Evolutionary conservation across 352 stramenopile genomes (phyloP).

Genomic region (Phytophthora idaei): DNA sequence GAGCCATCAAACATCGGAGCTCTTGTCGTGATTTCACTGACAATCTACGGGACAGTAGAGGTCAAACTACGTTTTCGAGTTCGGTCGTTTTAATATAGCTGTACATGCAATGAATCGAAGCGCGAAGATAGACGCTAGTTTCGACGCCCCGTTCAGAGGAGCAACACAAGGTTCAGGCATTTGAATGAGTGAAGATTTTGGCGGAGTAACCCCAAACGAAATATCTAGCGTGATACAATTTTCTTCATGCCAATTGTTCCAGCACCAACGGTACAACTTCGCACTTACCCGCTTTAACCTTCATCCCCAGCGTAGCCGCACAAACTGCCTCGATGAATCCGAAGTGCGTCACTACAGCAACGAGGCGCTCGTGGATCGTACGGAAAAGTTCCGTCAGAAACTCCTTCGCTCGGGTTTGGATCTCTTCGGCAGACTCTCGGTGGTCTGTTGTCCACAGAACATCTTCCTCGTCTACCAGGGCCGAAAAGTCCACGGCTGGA

Average conservation of each 20-base stretch:
- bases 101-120: too few species aligned
- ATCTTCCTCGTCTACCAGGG: constrained; percentile 58
- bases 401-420: constrained; percentile 45
- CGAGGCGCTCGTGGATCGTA: constrained; percentile 56
- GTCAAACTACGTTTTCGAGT: too few species aligned
- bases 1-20: too few species aligned
- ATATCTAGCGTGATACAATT: too few species aligned
- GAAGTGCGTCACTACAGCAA: constrained; percentile 68
- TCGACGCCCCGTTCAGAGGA: too few species aligned
- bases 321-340: constrained; percentile 71
- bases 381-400: constrained; percentile 63
- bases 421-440: constrained; percentile 64
- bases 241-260: constrained; percentile 8
- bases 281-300: constrained; percentile 47
- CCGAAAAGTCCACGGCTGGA: constrained; percentile 64
- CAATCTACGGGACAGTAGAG: too few species aligned
- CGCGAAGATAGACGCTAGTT: too few species aligned
- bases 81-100: too few species aligned
- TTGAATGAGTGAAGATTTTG: too few species aligned
- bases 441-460: constrained; percentile 54
- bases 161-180: too few species aligned
- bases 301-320: constrained; percentile 39
- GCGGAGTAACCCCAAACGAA: too few species aligned
- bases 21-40: too few species aligned
- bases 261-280: constrained; percentile 55